Conservation (phyloP, 139 green algal species). For the Chloropicon primus region DNA sequence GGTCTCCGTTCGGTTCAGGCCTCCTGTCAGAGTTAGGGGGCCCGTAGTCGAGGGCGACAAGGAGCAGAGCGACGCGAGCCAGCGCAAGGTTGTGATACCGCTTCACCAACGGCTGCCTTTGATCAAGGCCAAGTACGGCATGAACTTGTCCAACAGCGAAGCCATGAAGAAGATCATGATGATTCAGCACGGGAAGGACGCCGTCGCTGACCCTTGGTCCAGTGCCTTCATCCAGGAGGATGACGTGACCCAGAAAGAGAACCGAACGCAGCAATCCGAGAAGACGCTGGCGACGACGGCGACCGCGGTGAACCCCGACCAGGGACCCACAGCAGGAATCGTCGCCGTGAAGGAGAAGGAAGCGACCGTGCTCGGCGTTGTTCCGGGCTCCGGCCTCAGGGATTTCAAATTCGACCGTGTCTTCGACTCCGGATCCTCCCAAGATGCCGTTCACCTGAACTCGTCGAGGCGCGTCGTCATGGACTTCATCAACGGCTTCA, state of each 20-base stretch:
- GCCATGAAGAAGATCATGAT: neutral
- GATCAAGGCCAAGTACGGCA: neutral
- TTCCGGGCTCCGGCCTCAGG: slow-evolving; percentile 9
- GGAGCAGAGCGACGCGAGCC: too few relatives aligned
- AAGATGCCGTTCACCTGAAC: neutral
- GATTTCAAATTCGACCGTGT: slow-evolving; percentile 14
- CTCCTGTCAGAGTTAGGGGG: neutral
- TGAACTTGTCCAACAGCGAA: neutral
- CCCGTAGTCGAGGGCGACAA: neutral
- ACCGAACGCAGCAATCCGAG: neutral
- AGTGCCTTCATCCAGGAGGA: neutral
- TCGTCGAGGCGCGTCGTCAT: neutral
- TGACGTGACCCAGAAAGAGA: neutral
- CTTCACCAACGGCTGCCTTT: slow-evolving; percentile 3
- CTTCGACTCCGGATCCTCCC: neutral
- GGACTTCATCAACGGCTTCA: slow-evolving; percentile 10
- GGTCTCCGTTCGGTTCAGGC: neutral
- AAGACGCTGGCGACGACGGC: neutral
- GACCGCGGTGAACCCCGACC: neutral
- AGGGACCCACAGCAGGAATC: neutral
- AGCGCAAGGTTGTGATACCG: neutral
- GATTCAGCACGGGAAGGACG: neutral
- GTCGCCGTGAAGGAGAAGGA: neutral
- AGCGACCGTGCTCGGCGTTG: slow-evolving; percentile 4
- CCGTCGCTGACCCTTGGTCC: slow-evolving; percentile 1